Evolutionary conservation across 345 rosid genomes (phyloP), one percentile per base, ranked within the genome.

Genomic region (Aquilaria yunnanensis): DNA sequence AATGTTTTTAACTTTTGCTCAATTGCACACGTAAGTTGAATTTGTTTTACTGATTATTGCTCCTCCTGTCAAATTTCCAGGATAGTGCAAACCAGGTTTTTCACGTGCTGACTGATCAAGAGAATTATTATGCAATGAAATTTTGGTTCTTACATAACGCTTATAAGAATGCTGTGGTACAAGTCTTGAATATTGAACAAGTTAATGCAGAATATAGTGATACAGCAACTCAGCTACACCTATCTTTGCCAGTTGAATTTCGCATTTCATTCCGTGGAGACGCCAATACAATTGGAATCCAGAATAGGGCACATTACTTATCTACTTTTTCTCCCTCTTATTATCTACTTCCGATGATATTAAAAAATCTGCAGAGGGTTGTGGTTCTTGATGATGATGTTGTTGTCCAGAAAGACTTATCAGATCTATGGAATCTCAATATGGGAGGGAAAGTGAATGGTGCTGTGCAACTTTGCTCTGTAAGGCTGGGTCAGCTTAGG

Each of bases 361-460:
- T 90, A 75, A 82, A 56, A 32, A 82, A 79, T 62, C 70, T 94
- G 79, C 70, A 75, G 66, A 90, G 80, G 71, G 70, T 86, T 48
- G 82, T 93, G 65, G 79, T 93, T 76, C 73, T 93, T 74, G 98
- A 90, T 66, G 97, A 93, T 72, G 98, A 93, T 65, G 82, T 93
- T 61, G 90, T 88, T 70, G 92, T 93, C 72, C 94, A 79, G 89
- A 73, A 71, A 68, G 98, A 93, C 69, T 78, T 93, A 69, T 81
- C 96, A 59, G 70, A 69, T 16, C 72, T 93, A 29, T 88, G 98
- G 98, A 79, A 73, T 60, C 67, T 93, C 47, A 68, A 80, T 60
- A 79, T 93, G 94, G 84, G 72, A 72, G 90, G 94, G 59, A 93
- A 93, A 83, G 92, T 88, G 57, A 86, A 81, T 54, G 96, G 93